Base-by-base conservation (phyloP, 176 grass and related monocot species). In the Zea luxurians region DNA sequence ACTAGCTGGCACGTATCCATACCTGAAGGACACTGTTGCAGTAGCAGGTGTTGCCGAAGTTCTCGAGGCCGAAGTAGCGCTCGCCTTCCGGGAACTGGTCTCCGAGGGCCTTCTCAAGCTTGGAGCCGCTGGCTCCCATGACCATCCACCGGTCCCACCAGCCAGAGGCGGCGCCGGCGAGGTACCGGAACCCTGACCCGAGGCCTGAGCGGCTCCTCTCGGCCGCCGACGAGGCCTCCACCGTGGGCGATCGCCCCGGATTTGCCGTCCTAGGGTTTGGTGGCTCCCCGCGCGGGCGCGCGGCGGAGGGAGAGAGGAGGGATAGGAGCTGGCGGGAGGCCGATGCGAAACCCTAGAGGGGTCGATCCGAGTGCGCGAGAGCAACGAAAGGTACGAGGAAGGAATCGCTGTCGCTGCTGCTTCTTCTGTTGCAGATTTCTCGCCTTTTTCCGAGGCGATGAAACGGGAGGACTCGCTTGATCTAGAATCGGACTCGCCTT, bases 21-120 rank as follows among this genome's bases (percentile, higher is more conserved):
- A 97, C 94, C 95, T 99, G 96, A 46, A 99, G 79, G 49, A 99
- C 96, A 78, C 96, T 98, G 85, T 99, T 99, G 82, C 96, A 99
- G 66, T 99, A 99, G 76, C 96, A 99, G 42, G 96, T 99, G 70
- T 95, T 99, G 79, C 96, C 96, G 58, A 95, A 99, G 80, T 99
- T 95, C 82, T 99, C 96, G 62, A 99, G 84, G 36, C 96, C 96
- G 79, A 95, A 99, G 83, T 99, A 99, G 74, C 92, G 90, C 82
- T 99, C 96, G 50, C 96, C 96, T 87, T 99, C 92, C 0, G 96
- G 90, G 84, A 99, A 99, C 78, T 95, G 85, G 71, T 99, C 96
- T 6, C 96, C 92, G 35, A 99, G 92, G 21, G 96, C 92, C 92
- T 99, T 99, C 88, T 99, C 96, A 13, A 99, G 92, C 88, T 99